Percentiles rank a stretch among this genome's conserved stretches.
phyloP scores from a whole-genome alignment of 1,139 yeast genomes.

The Groenewaldozyma sp. region DNA sequence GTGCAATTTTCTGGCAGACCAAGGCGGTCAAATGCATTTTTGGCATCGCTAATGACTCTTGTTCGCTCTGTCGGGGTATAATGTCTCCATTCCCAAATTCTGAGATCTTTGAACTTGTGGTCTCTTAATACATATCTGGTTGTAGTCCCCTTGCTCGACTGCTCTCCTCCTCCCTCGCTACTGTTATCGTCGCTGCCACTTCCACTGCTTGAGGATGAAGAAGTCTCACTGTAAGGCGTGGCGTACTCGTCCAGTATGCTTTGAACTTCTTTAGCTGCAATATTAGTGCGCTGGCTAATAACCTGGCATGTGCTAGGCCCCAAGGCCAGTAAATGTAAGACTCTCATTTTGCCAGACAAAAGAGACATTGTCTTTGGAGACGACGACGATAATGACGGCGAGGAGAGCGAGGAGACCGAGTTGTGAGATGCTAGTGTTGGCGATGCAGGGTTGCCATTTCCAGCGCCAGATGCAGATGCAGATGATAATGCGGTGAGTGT shows the following conservation, averaged over 20 bases:
- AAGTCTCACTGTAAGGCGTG: slow-evolving; percentile 7
- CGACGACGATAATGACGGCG: slow-evolving; percentile 10
- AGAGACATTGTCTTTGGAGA: slow-evolving; percentile 22
- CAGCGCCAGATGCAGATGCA: slow-evolving; percentile 3
- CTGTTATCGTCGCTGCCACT: too few species aligned
- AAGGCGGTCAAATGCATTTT: slow-evolving; percentile 27
- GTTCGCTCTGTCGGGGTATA: slow-evolving; percentile 27
- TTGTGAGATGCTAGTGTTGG: slow-evolving; percentile 12
- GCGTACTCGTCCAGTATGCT: slow-evolving; percentile 26
- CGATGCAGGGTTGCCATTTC: too few species aligned
- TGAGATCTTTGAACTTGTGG: slow-evolving; percentile 26
- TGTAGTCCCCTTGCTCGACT: slow-evolving; percentile 5
- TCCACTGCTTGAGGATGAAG: too few species aligned
- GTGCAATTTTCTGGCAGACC: slow-evolving; percentile 24
- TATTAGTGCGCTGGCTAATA: slow-evolving; percentile 26
- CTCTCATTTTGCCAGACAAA: slow-evolving; percentile 23
- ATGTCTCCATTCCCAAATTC: slow-evolving; percentile 32
- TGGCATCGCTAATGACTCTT: slow-evolving; percentile 23
- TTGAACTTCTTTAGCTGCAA: slow-evolving; percentile 22
- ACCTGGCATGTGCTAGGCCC: slow-evolving; percentile 20
- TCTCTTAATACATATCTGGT: slow-evolving; percentile 21
- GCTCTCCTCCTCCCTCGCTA: neutral
- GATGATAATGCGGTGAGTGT: slow-evolving; percentile 3
- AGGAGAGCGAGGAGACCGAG: slow-evolving; percentile 11
- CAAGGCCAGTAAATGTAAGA: slow-evolving; percentile 31